Base-by-base conservation (phyloP, 805 yeast genomes). In the Dipodascopsis uninucleata region DNA sequence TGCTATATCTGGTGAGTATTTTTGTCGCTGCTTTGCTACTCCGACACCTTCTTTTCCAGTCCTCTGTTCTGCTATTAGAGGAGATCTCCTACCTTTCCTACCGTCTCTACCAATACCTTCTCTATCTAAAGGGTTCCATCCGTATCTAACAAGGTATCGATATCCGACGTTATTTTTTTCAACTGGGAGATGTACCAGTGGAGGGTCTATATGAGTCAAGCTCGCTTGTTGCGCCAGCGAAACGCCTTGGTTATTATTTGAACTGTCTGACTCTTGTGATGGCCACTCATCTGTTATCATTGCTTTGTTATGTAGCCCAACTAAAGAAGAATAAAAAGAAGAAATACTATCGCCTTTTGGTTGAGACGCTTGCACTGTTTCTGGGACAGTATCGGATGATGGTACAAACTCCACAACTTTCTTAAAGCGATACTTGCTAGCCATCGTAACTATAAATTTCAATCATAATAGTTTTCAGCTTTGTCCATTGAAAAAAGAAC, bases 111-210 rank as follows among this genome's bases (percentile, higher is more conserved):
- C 54, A n/a, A 49, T 40, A 5, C 54, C 54, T 16, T 36, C 41
- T 7, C 44, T 32, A 34, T 49, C 52, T 9, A 43, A 22, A 4
- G 51, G 53, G n/a, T 34, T n/a, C 54, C 54, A 49, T 21, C 54
- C 54, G 33, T 49, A 49, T 12, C 41, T 36, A 9, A 42, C 48
- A 9, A 49, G 34, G 17, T 49, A 49, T 21, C 40, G 29, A 18
- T 42, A 47, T 6, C 54, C 54, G 5, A 45, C 36, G n/a, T 34
- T 36, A 23, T 24, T 9, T 24, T 39, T 39, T 20, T 47, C 45
- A 16, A 49, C 52, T 8, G 51, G 51, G 10, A 49, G 31, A 16
- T 28, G 39, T 17, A 34, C 34, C 9, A 47, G 34, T 9, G 54
- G 53, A 2, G 54, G 43, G 8, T 42, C 45, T 8, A 41, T 16